Evolutionary conservation across 345 rosid species (phyloP), one percentile per base, ranked within the genome.

Genomic region (Linum lewisii): DNA sequence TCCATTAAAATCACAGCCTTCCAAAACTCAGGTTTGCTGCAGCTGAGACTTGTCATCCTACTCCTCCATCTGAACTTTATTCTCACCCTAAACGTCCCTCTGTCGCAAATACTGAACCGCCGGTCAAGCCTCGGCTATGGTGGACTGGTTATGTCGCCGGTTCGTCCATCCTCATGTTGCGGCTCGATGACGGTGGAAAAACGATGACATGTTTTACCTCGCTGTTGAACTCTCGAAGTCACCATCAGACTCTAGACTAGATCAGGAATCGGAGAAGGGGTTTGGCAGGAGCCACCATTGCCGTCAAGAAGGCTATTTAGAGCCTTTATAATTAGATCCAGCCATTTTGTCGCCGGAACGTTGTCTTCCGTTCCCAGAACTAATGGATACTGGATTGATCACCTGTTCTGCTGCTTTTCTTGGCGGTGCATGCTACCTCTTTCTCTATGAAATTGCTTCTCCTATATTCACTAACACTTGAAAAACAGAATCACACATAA

Each of bases 331-430:
- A 89, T 80, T 24, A 93, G 90, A 73, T 91, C 77, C 8, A 84
- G 71, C 99, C 99, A 93, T 81, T 93, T 93, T 72, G 69, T 83
- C 21, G 99, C 99, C 0, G 99, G 99, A 15, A 76, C 95, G 57
- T 89, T 87, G 77, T 84, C 90, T 69, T 93, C 99, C 5, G 95
- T 81, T 18, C 99, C 99, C 77, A 93, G 68, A 34, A 93, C 97
- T 51, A 24, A 57, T 66, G 65, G 81, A 69, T 36, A 63, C 77
- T 74, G 78, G 32, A 29, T 29, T 5, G 77, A 29, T 42, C 13
- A 93, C 99, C 90, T 84, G 90, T 29, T 29, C 7, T 75, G 75
- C 54, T 83, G 79, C 81, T 85, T 86, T 93, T 86, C 74, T 82
- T 72, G 78, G 78, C 75, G 68, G 81, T 83, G 94, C 97, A 85